These are phyloP conservation scores for Geotrichum klebahnii DNA, from an alignment of 1,139 yeast genomes.

Conservation along the genomic window DNA sequence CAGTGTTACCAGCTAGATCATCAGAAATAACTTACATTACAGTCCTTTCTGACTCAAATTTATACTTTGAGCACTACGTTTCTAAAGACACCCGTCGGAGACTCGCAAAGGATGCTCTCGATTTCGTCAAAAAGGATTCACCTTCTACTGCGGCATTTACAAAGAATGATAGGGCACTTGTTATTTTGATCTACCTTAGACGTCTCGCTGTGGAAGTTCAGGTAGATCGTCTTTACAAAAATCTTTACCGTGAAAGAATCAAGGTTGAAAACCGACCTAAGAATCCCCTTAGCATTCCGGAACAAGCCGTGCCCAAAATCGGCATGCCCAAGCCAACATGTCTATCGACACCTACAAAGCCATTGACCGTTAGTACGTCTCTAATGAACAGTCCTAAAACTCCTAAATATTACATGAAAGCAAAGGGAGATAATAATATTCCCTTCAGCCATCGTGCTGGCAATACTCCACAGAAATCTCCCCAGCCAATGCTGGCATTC, in stretches of 20 bases:
- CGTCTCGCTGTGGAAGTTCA: constrained; percentile 57
- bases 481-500: constrained; percentile 12
- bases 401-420: constrained; percentile 22
- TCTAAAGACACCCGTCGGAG: constrained; percentile 38
- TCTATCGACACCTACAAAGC: constrained; percentile 7
- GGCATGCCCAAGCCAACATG: not conserved
- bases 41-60: constrained; percentile 43
- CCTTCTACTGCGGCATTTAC: constrained; percentile 28
- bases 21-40: constrained; percentile 46
- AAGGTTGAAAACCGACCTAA: constrained; percentile 15
- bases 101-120: constrained; percentile 39
- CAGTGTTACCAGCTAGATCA: constrained; percentile 45
- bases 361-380: constrained; percentile 8
- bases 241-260: constrained; percentile 27
- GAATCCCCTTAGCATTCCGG: constrained; percentile 14
- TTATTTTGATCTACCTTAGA: constrained; percentile 48
- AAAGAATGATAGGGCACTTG: constrained; percentile 45
- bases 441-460: constrained; percentile 18
- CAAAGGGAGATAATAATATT: constrained; percentile 15
- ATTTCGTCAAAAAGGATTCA: constrained; percentile 19
- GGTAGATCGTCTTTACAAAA: constrained; percentile 55
- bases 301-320: constrained; percentile 3
- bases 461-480: constrained; percentile 12
- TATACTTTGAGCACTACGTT: constrained; percentile 53
- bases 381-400: not conserved